Evolutionary conservation across 2,329 filamentous ascomycete genomes (phyloP), one percentile per base, ranked within the genome.

Genomic region (Calonectria leucothoes): DNA sequence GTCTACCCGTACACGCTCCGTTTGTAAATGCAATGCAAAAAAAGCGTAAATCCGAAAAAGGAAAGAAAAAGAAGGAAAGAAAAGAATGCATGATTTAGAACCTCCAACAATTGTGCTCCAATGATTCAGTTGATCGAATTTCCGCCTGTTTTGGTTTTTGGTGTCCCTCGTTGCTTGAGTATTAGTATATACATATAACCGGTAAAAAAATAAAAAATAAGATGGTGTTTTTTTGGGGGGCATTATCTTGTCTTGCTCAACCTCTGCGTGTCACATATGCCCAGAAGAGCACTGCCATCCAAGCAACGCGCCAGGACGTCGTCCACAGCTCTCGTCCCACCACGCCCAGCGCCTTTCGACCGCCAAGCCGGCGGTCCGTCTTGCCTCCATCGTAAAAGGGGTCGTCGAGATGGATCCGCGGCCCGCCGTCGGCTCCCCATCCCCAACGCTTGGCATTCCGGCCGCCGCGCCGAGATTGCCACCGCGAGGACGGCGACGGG

Each of bases 271-370:
- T 87, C 78, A 96, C 84, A 85, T 92, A 94, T 35, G 87, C 87
- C 87, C 94, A 97, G 82, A 92, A 92, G 17, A 86, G 76, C 55
- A 92, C 82, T 25, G 91, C 91, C 82, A 94, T 89, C 88, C 90
- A 91, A 7, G 87, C 87, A 4, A 95, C 92, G 61, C 90, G 87
- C 85, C 90, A 91, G 23, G 92, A 79, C 55, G 90, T 92, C 11
- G 87, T 89, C 84, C 88, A 88, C 45, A 95, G 84, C 82, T 96
- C 93, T 31, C 87, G 86, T 37, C 86, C 82, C 7, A 94, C 88
- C 6, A 91, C 81, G 1, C 82, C 82, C 3, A 89, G 82, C 27
- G 81, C 81, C 81, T 80, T 76, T 64, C 77, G 80, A 78, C 78
- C 81, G 77, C 83, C 82, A 0, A 74, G 64, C 1, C 76, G 73